Evolutionary conservation across 2,329 filamentous ascomycete species (phyloP), one percentile per base, ranked within the genome.

Genomic region (Cytospora piceicola): DNA sequence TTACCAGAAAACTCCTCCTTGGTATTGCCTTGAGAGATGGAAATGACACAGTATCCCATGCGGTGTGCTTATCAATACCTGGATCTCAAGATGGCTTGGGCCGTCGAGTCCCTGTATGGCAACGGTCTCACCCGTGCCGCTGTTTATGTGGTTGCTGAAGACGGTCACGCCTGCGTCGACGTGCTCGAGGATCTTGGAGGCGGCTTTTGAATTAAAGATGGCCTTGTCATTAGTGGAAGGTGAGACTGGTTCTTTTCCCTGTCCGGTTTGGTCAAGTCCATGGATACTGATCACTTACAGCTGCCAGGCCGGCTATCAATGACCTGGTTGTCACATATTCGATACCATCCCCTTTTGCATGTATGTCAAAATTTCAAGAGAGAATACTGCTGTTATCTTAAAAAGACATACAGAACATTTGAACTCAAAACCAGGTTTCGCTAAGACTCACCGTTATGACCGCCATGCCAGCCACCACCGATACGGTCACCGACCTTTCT

Each of bases 1-100:
- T 85, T 70, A 54, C 77, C 77, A 0, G 83, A 85, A 69, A 85
- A 83, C 58, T 81, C 75, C 70, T 82, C 82, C 77, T 88, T 88
- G 27, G 74, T 72, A 1, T 73, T 73, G 58, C 79, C 82, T 1
- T 80, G 70, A 15, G 72, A 90, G 80, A 65, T 69, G 30, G 88
- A 88, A 7, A 88, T 81, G 14, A 89, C 84, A 30, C 83, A 80
- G 74, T 83, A 90, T 3, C 88, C 88, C 82, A 90, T 87, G 75
- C 85, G 85, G 20, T 79, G 77, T 0, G 87, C 88, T 70, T 86
- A 90, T 69, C 90, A n/a, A n/a, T n/a, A n/a, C n/a, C 27, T 29
- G 27, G 27, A 29, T 29, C 27, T 3, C 27, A 5, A 29, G 27
- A 29, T 29, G 27, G 27, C 27, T 5, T 29, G 5, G 27, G 5